Base-by-base conservation (phyloP, 805 yeast genomes). In the Yamadazyma tumulicola region DNA sequence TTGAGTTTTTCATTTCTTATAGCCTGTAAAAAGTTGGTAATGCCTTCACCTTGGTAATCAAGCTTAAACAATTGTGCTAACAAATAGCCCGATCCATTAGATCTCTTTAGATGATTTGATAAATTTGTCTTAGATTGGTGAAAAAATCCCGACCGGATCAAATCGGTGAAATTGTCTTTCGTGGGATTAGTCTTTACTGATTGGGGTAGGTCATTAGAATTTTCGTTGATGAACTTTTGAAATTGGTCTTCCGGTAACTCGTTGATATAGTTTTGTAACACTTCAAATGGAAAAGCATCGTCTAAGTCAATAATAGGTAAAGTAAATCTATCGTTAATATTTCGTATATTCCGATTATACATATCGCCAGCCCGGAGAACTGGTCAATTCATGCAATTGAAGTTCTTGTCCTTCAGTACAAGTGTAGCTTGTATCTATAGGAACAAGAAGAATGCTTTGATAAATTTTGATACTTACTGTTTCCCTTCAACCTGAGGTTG, bases 11-110 rank as follows among this genome's bases (percentile, higher is more conserved):
- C 49, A 36, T 46, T 26, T 34, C 75, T 56, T 8, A 69, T 51
- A 4, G 75, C 76, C 12, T 51, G 45, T 42, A 77, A 51, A 39
- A 74, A 76, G 10, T 69, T 69, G 23, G 63, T 71, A 22, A 76
- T 54, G 1, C 82, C 82, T 49, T 77, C 82, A 7, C 81, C 81
- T 7, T 52, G 34, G 43, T 77, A 77, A 5, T 59, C 67, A 45
- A 61, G 61, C n/a, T 69, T 72, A 26, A 76, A 59, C 25, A 74
- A 64, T 36, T 61, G 64, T 20, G 81, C 58, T 25, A 78, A 63
- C 26, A 76, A 43, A 39, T 56, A 61, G 5, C 80, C 77, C 9
- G 75, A 72, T 8, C 75, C 76, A 11, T 52, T 50, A 16, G 51
- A 46, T 16, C 46, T 37, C n/a, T 48, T 51, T 29, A 78, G 51